Base-by-base conservation (phyloP, 2,329 filamentous ascomycete genomes). In the Penicillium sp. region DNA sequence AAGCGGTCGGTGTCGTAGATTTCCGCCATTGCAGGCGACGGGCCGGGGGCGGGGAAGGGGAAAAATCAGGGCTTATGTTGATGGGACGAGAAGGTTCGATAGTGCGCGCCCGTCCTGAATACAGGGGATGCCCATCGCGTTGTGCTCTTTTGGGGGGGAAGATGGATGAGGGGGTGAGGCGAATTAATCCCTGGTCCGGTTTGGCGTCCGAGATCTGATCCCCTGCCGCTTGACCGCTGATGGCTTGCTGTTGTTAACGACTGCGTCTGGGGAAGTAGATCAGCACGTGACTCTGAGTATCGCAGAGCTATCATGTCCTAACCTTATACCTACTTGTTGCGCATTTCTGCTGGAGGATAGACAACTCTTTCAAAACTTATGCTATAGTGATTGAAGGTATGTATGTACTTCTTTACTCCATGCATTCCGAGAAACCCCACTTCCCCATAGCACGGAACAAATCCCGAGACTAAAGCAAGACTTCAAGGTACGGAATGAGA, bases 1-100 rank as follows among this genome's bases (percentile, higher is more conserved):
- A 65, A 65, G 45, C 63, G 63, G 39, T 65, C 63, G 43, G 63
- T 65, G 52, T 65, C 62, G 55, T 65, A 65, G 45, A 65, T 63
- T 59, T 65, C 63, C 50, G 63, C 63, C 63, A 65, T 65, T 42
- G 55, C 55, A 38, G 43, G 49, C 58, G 43, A 37, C 35, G 22
- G 41, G 20, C 7, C 31, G 5, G 43, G 31, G 34, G 55, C 20
- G 34, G 49, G 5, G 39, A 34, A 25, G 31, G 31, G 31, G 31
- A 5, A 31, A 8, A 7, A 31, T 31, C 22, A 38, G 4, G 22
- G 22, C 22, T 39, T 39, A 57, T 50, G 35, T 48, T 47, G 42
- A 43, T 45, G 38, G 41, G 35, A 31, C 20, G 14, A 25, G 48
- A 45, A 43, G 20, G 38, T 52, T 53, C 42, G 56, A 47, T 58